Percentiles rank a stretch among this genome's conserved stretches.
phyloP scores from a whole-genome alignment of 2,329 filamentous ascomycete genomes.

The Teratosphaeria zuluensis region DNA sequence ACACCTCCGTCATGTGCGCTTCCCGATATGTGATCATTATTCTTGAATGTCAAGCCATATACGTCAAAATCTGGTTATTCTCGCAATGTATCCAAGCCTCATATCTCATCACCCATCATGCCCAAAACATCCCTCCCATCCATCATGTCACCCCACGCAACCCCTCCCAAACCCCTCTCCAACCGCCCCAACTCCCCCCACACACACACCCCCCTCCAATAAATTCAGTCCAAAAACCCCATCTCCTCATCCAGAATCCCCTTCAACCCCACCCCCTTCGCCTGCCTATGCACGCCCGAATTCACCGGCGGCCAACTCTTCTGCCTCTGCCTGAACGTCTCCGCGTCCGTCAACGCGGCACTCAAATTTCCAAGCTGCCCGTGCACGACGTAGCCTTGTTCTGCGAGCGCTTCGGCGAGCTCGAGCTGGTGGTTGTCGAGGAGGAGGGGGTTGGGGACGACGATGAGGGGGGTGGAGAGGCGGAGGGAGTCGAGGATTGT shows the following conservation, averaged over 20 bases:
- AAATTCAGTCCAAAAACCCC: slow-evolving; percentile 44
- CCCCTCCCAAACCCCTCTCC: neutral
- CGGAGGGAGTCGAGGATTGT: slow-evolving; percentile 77
- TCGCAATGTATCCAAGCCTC: too few relatives aligned
- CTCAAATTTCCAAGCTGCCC: slow-evolving; percentile 51
- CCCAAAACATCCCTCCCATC: too few relatives aligned
- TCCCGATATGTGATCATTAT: too few relatives aligned
- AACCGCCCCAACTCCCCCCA: too few relatives aligned
- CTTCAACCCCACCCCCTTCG: slow-evolving; percentile 31
- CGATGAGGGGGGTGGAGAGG: slow-evolving; percentile 65
- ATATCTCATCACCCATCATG: too few relatives aligned
- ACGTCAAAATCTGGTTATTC: too few relatives aligned
- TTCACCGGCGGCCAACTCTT: slow-evolving; percentile 43
- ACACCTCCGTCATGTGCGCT: too few relatives aligned
- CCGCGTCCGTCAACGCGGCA: slow-evolving; percentile 39
- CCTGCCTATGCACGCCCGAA: slow-evolving; percentile 32
- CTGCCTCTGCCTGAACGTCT: slow-evolving; percentile 34
- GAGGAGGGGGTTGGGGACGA: slow-evolving; percentile 75
- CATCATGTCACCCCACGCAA: too few relatives aligned
- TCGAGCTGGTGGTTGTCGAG: slow-evolving; percentile 88
- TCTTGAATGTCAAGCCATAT: too few relatives aligned
- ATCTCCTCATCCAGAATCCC: slow-evolving; percentile 49
- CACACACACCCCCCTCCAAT: neutral
- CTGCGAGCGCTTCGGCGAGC: slow-evolving; percentile 65
- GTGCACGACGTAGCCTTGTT: slow-evolving; percentile 66